Percentiles rank a stretch among this genome's conserved stretches.
These are phyloP conservation scores for Colletotrichum sp. DNA, from an alignment of 2,329 filamentous ascomycete species.

Conservation along the genomic window DNA sequence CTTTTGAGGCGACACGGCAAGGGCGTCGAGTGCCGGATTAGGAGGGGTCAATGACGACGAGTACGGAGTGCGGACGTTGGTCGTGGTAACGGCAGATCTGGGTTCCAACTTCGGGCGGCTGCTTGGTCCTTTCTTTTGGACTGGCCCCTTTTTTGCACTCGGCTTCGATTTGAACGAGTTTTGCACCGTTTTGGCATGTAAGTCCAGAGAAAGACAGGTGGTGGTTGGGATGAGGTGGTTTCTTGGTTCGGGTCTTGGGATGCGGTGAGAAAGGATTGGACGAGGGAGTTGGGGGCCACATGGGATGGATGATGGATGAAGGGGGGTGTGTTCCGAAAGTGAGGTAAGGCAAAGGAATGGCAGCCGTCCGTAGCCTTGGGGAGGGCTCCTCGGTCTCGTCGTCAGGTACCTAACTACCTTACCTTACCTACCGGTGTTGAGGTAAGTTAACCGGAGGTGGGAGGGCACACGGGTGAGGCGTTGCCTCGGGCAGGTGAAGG, in stretches of 20 bases:
- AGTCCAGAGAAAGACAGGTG: neutral
- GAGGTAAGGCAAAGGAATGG: neutral
- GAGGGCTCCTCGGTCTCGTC: neutral
- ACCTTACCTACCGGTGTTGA: neutral
- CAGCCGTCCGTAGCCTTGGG: neutral
- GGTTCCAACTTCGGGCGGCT: neutral
- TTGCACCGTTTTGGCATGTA: neutral
- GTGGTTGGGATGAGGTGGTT: slow-evolving; percentile 13
- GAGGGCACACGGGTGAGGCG: neutral
- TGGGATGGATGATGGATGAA: neutral
- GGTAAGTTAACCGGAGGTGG: neutral
- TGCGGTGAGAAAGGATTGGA: slow-evolving; percentile 2
- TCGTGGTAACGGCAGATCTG: neutral
- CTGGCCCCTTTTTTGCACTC: neutral
- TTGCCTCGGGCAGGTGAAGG: neutral
- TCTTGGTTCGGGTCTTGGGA: neutral
- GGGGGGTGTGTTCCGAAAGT: neutral
- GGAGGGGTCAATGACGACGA: neutral
- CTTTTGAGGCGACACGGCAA: neutral
- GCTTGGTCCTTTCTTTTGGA: neutral
- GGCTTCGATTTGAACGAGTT: neutral
- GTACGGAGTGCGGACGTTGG: neutral
- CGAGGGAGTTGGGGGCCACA: neutral
- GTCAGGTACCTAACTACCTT: neutral
- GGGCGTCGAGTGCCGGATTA: neutral